Percentiles rank a stretch among this genome's conserved stretches.
phyloP scores from a whole-genome alignment of 2,329 filamentous ascomycete species.

The Penicillium thymicola region DNA sequence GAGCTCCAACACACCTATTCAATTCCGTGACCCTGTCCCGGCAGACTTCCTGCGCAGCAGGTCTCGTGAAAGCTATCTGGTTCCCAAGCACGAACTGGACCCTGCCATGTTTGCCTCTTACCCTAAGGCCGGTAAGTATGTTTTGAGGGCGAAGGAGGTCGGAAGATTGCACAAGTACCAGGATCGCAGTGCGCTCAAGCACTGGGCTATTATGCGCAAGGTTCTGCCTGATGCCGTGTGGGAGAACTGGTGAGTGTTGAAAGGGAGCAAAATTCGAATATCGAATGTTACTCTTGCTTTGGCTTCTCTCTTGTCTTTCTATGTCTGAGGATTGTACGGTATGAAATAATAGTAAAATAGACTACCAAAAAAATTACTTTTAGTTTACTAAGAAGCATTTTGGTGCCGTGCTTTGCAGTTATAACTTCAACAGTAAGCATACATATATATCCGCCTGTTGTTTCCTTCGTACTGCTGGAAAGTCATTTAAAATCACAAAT shows the following conservation, averaged over 20 bases:
- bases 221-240: constrained; percentile 76
- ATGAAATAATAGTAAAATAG: background rate
- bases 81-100: constrained; percentile 69
- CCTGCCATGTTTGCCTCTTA: constrained; percentile 32
- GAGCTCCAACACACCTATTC: constrained; percentile 47
- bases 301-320: background rate
- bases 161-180: constrained; percentile 68
- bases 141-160: constrained; percentile 54
- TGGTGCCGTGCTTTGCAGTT: background rate
- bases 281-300: background rate
- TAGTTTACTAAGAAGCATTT: background rate
- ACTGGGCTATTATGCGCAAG: constrained; percentile 88
- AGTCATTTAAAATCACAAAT: constrained; percentile 1
- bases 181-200: constrained; percentile 70
- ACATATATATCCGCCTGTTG: background rate
- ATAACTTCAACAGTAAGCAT: background rate
- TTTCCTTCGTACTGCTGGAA: background rate
- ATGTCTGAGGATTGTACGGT: background rate
- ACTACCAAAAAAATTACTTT: background rate
- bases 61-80: constrained; percentile 65
- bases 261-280: background rate
- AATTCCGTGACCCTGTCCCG: constrained; percentile 63
- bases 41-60: constrained; percentile 71
- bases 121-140: constrained; percentile 45
- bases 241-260: constrained; percentile 70